Conservation (phyloP, 1,284 basidiomycete species). For the Ganoderma sp. region DNA sequence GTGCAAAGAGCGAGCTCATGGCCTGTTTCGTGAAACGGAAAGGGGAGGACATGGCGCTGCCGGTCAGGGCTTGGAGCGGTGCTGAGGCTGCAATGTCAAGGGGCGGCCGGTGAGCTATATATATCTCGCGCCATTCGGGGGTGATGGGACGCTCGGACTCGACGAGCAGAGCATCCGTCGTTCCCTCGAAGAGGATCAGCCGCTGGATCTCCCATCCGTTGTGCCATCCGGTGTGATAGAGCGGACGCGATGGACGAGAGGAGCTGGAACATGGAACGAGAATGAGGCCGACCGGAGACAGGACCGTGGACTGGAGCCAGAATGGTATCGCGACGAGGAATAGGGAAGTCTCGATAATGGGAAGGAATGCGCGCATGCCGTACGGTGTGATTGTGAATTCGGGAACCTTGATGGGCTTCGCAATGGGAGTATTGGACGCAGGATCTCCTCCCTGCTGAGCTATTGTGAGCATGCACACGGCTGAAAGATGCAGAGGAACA, state of each 20-base stretch:
- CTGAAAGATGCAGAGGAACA: too few species aligned
- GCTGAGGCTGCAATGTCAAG: not conserved
- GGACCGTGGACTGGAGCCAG: not conserved
- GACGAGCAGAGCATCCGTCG: not conserved
- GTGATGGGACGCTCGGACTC: not conserved
- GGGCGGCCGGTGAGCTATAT: not conserved
- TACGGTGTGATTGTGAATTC: constrained; percentile 11
- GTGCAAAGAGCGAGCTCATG: not conserved
- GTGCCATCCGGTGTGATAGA: constrained; percentile 6
- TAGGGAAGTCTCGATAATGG: not conserved
- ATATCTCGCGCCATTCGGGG: constrained; percentile 1
- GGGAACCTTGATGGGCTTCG: not conserved
- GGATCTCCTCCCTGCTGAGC: not conserved
- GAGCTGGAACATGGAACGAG: not conserved
- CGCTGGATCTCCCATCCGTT: constrained; percentile 2
- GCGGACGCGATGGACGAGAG: not conserved
- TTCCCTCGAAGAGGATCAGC: not conserved
- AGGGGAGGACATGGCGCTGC: not conserved
- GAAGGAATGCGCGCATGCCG: constrained; percentile 4
- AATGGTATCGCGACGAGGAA: not conserved
- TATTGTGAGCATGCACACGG: too few species aligned
- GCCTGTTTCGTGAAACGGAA: not conserved
- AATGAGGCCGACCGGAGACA: not conserved
- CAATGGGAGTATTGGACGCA: not conserved
- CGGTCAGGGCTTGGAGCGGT: not conserved